A percentile compares a stretch with the other conserved stretches of the same genome.
phyloP scores from a whole-genome alignment of 2,329 filamentous ascomycete genomes.

The Cryphonectria japonica region DNA sequence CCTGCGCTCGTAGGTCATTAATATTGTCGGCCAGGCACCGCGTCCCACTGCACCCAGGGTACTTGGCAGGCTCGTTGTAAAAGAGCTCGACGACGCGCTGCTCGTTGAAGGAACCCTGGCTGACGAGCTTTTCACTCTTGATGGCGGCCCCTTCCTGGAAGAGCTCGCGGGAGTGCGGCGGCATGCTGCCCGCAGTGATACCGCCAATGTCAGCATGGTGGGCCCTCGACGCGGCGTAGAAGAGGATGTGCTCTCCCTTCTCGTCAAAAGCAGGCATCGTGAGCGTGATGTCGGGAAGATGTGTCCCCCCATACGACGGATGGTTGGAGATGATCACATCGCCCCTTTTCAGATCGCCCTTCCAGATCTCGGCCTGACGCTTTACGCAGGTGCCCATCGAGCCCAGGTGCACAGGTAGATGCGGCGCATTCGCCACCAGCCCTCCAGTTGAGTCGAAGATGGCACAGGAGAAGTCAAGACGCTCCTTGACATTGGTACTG shows the following conservation, averaged over 20 bases:
- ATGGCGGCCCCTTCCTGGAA: slow-evolving; percentile 69
- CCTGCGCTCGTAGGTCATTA: slow-evolving; percentile 84
- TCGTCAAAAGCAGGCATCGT: slow-evolving; percentile 76
- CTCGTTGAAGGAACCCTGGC: slow-evolving; percentile 76
- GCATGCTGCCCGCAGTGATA: slow-evolving; percentile 82
- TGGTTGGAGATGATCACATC: slow-evolving; percentile 86
- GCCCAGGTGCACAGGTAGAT: slow-evolving; percentile 79
- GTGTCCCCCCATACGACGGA: slow-evolving; percentile 81
- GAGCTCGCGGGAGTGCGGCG: slow-evolving; percentile 69
- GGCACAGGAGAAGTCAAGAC: slow-evolving; percentile 82
- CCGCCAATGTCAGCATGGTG: slow-evolving; percentile 87
- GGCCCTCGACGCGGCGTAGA: slow-evolving; percentile 79
- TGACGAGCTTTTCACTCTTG: slow-evolving; percentile 72
- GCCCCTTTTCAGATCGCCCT: slow-evolving; percentile 74
- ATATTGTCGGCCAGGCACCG: slow-evolving; percentile 81
- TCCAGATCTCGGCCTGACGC: slow-evolving; percentile 80
- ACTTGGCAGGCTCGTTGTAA: slow-evolving; percentile 72
- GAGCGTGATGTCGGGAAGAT: slow-evolving; percentile 82
- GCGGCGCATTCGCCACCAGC: slow-evolving; percentile 78
- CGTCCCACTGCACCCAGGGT: slow-evolving; percentile 77
- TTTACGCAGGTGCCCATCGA: slow-evolving; percentile 85
- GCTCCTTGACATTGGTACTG: slow-evolving; percentile 80
- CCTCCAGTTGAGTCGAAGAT: slow-evolving; percentile 77
- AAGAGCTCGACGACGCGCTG: slow-evolving; percentile 73
- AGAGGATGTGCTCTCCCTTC: slow-evolving; percentile 71